Conservation (phyloP, 1,284 basidiomycete genomes). For the Leccinum griseonigrum region DNA sequence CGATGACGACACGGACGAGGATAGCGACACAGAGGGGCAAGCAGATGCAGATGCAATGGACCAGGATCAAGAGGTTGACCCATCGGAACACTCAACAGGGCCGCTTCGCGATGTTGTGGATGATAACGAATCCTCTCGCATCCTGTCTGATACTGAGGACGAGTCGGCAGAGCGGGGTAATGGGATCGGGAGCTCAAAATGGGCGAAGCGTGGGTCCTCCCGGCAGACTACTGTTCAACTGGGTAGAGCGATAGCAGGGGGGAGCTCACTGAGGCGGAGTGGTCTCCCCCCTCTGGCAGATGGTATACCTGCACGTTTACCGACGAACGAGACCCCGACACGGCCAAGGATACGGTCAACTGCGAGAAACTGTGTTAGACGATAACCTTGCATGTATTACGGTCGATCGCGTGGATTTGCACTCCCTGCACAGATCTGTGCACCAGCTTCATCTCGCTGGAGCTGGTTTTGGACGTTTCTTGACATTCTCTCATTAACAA, state of each 20-base stretch:
- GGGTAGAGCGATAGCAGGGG: conserved; percentile 17
- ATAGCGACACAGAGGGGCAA: conserved; percentile 51
- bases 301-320: conserved; percentile 32
- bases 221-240: conserved; percentile 19
- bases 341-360: conserved; percentile 46
- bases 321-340: conserved; percentile 61
- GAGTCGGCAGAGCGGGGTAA: conserved; percentile 34
- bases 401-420: not conserved
- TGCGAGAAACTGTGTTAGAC: conserved; percentile 24
- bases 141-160: conserved; percentile 25
- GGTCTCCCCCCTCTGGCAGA: conserved; percentile 21
- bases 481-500: conserved; percentile 13
- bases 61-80: conserved; percentile 52
- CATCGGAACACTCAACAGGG: conserved; percentile 50
- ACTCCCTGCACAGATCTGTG: not conserved
- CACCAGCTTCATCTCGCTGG: not conserved
- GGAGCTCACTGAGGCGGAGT: conserved; percentile 20
- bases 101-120: conserved; percentile 35
- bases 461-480: conserved; percentile 13
- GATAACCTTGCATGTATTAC: conserved; percentile 14
- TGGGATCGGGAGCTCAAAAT: conserved; percentile 36
- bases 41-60: conserved; percentile 66
- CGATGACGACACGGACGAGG: conserved; percentile 54
- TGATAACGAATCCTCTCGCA: conserved; percentile 27
- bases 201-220: conserved; percentile 32